These are phyloP conservation scores for Allantophomopsis cytisporea DNA, from an alignment of 2,329 filamentous ascomycete species.

Conservation along the genomic window DNA sequence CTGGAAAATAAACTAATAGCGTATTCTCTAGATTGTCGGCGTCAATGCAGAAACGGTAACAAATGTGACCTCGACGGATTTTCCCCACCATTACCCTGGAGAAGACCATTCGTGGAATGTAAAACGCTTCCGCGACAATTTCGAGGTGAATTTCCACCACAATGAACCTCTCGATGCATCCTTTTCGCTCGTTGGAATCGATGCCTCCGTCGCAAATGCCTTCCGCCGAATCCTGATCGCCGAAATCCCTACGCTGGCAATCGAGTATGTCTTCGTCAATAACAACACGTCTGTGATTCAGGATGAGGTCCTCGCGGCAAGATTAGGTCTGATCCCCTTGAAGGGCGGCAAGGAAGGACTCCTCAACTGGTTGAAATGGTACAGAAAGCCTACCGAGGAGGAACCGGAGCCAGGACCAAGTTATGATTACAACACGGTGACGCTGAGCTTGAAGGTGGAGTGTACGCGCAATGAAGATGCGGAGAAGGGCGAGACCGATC, in stretches of 20 bases:
- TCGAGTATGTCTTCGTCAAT: constrained; percentile 84
- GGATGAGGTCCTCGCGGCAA: constrained; percentile 87
- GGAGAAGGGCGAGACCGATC: constrained; percentile 61
- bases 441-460: constrained; percentile 61
- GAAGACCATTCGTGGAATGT: constrained; percentile 77
- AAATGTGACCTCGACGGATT: constrained; percentile 80
- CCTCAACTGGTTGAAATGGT: constrained; percentile 68
- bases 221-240: constrained; percentile 92
- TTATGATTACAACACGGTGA: constrained; percentile 78
- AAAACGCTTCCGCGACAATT: constrained; percentile 54
- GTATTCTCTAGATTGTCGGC: constrained; percentile 52
- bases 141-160: constrained; percentile 71
- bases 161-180: constrained; percentile 65
- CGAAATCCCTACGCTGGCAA: constrained; percentile 87
- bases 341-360: constrained; percentile 67
- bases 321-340: constrained; percentile 83
- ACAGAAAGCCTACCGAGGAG: constrained; percentile 52
- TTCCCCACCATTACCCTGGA: constrained; percentile 79
- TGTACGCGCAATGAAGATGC: constrained; percentile 72
- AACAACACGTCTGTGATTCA: constrained; percentile 98
- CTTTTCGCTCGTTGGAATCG: constrained; percentile 85
- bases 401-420: constrained; percentile 40
- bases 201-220: constrained; percentile 89
- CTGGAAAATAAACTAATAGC: not conserved
- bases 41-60: constrained; percentile 86